phyloP scores from a whole-genome alignment of 106 monocot genomes.

The Hemerocallis citrina region DNA sequence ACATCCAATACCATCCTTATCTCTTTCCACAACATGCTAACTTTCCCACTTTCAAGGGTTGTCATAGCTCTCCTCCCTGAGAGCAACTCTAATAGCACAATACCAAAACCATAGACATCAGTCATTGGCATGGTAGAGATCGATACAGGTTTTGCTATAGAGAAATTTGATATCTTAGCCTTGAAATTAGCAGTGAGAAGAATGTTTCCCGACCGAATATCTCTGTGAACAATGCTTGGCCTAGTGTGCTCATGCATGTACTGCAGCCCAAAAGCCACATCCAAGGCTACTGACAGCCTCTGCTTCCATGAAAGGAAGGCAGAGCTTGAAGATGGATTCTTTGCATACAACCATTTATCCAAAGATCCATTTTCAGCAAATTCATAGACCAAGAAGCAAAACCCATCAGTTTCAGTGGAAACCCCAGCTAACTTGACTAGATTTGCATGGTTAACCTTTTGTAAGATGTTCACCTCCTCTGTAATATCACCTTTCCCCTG shows the following conservation, averaged over 20 bases:
- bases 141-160: conserved; percentile 22
- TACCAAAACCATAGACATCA: conserved; percentile 35
- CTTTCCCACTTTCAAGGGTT: conserved; percentile 2
- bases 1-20: conserved; percentile 14
- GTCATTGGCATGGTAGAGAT: neutral
- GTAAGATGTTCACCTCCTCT: conserved; percentile 28
- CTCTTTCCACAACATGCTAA: conserved; percentile 14
- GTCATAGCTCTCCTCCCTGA: conserved; percentile 25
- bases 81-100: conserved; percentile 31
- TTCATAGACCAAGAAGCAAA: conserved; percentile 33
- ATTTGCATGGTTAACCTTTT: conserved; percentile 41
- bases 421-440: conserved; percentile 40
- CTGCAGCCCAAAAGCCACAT: conserved; percentile 50
- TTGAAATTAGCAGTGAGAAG: conserved; percentile 32
- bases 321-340: neutral
- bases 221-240: conserved; percentile 38
- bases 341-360: conserved; percentile 33
- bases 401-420: conserved; percentile 15
- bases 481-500: conserved; percentile 14
- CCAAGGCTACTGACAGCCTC: conserved; percentile 35
- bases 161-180: conserved; percentile 53
- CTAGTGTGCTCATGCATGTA: conserved; percentile 44
- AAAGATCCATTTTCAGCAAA: conserved; percentile 45
- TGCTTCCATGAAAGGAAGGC: conserved; percentile 30
- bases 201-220: conserved; percentile 26